Base-by-base conservation (phyloP, 2,329 filamentous ascomycete species). In the Cyanodermella asteris region DNA sequence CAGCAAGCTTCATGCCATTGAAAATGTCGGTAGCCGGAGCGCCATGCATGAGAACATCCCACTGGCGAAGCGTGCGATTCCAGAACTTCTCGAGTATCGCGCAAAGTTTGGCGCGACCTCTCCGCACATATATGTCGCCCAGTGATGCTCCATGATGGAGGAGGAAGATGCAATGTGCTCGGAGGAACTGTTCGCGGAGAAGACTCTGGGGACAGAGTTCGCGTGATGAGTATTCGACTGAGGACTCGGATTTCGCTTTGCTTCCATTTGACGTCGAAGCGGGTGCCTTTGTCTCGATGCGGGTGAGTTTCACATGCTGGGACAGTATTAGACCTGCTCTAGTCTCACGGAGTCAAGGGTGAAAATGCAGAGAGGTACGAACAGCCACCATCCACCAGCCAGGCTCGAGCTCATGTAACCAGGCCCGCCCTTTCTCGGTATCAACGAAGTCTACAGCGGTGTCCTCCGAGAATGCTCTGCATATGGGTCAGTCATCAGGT, bases 321-420 rank as follows among this genome's bases (percentile, higher is more conserved):
- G 23, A 38, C 35, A 24, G 16, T 17, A 28, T 31, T 28, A 27
- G 30, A 26, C 23, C 12, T 22, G 26, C n/a, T n/a, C n/a, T n/a
- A n/a, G 23, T 14, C 30, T 36, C 30, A 41, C 27, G 18, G 29
- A 18, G n/a, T n/a, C n/a, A n/a, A n/a, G n/a, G n/a, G n/a, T n/a
- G 22, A 22, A 20, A 8, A 16, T n/a, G 24, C 16, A 18, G 20
- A 16, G 13, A 25, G 15, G 20, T 16, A 52, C 75, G 42, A 56
- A 90, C 81, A 32, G 80, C 82, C 31, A 94, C 55, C 33, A 94
- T 71, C 90, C 90, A 97, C 87, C 87, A 97, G 16, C 76, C 76
- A 10, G 64, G 56, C 46, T 97, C 84, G 34, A 97, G 51, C 53
- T 97, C 81, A 39, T 80, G 69, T 22, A 93, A 53, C 17, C 94